Evolutionary conservation across 192 early-diverging fungal species (phyloP), one percentile per base, ranked within the genome.

Genomic region (Coemansia sp.): DNA sequence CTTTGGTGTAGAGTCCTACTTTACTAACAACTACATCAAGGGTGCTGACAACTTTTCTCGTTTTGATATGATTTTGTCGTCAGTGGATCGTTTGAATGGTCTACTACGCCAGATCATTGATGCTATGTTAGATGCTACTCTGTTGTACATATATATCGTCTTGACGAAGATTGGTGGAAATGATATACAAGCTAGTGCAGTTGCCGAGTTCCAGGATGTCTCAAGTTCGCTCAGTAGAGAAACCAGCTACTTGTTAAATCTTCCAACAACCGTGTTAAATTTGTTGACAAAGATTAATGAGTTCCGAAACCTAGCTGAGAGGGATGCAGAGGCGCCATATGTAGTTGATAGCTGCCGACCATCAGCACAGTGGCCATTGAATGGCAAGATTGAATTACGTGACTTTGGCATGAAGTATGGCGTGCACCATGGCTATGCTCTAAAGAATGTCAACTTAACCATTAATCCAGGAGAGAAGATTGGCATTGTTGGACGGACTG

Each of bases 381-480:
- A 26, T 4, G 78, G 78, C 13, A 30, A 55, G 3, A 63, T 80
- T 13, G 78, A 75, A 35, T 72, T 80, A 58, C n/a, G 44, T 37
- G 50, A 73, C 42, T 79, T 62, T 60, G 66, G 61, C 23, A 59
- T 74, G 68, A 43, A 40, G 2, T 79, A 79, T 19, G 60, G 32
- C 8, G 26, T 30, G 6, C 64, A 68, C 35, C 57, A 70, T 57
- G 64, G 47, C 6, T 42, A 5, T 5, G 82, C 77, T 3, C 68
- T 90, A 1, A 52, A 73, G 0, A 63, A 81, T 10, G 40, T 89
- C 2, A 79, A 77, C 11, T 62, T 89, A 21, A 61, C 74, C 8
- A 84, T 88, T 3, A 19, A 65, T 7, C 63, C 86, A 3, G 85
- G 89, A 10, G 90, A 94, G 63, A 85, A 77, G 21, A 71, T 91